Evolutionary conservation across 768 basidiomycete genomes (phyloP).

Genomic region (Roridomyces roridus): DNA sequence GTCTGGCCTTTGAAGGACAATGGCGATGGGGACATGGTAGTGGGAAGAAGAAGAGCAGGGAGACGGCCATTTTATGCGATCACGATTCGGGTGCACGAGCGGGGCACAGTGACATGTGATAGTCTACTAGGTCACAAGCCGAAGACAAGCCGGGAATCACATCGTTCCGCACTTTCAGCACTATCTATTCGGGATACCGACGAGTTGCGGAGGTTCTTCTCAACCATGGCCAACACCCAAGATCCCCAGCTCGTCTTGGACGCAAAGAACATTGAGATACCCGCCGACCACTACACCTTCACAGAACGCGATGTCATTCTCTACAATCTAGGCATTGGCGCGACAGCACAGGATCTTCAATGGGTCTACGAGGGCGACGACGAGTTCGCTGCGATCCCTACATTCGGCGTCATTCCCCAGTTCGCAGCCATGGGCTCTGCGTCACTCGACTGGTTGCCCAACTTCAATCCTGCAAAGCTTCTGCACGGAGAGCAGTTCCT

Average conservation of each 20-base stretch:
- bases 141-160: background rate
- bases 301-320: slow-evolving; percentile 91
- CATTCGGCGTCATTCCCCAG: slow-evolving; percentile 95
- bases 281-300: slow-evolving; percentile 71
- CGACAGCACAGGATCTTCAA: slow-evolving; percentile 89
- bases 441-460: slow-evolving; percentile 87
- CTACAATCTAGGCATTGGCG: slow-evolving; percentile 95
- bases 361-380: slow-evolving; percentile 93
- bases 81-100: background rate
- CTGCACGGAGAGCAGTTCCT: slow-evolving; percentile 98
- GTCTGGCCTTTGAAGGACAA: slow-evolving; percentile 62
- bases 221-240: slow-evolving; percentile 44
- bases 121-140: background rate
- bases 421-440: slow-evolving; percentile 74
- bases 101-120: slow-evolving; percentile 3
- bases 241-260: slow-evolving; percentile 84
- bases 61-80: no score
- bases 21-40: background rate
- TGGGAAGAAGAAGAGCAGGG: no score
- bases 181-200: no score
- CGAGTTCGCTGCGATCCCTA: slow-evolving; percentile 85
- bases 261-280: slow-evolving; percentile 69
- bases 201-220: no score
- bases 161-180: no score
- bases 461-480: slow-evolving; percentile 96